phyloP scores from a whole-genome alignment of 2,329 filamentous ascomycete genomes.

The Talaromyces rugulosus region DNA sequence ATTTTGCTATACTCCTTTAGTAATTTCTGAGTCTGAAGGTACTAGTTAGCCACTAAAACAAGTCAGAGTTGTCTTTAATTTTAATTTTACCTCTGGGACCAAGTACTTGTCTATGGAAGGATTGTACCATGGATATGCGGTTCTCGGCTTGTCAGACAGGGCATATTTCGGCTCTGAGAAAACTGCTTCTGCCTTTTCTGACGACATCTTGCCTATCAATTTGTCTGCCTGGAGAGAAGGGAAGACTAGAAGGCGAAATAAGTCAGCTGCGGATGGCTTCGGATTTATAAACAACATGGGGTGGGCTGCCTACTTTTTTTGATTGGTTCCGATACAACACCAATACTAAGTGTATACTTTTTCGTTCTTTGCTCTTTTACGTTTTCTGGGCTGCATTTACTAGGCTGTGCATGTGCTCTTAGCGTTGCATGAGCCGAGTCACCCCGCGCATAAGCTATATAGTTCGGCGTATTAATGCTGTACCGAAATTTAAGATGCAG shows the following conservation, averaged over 20 bases:
- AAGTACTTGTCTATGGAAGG: conserved; percentile 5
- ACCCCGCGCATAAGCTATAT: too few relatives aligned
- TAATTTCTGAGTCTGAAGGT: neutral
- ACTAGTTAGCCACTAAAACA: neutral
- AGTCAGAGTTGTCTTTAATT: neutral
- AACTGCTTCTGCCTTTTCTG: neutral
- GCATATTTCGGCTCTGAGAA: conserved; percentile 8
- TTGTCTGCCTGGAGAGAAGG: neutral
- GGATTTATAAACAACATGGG: neutral
- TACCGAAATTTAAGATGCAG: too few relatives aligned
- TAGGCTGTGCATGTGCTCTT: too few relatives aligned
- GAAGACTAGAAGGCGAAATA: neutral
- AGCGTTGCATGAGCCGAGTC: too few relatives aligned
- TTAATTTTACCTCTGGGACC: neutral
- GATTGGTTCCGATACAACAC: neutral
- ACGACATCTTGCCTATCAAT: neutral
- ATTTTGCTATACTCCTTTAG: conserved; percentile 6
- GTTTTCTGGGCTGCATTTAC: too few relatives aligned
- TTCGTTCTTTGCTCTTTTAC: too few relatives aligned
- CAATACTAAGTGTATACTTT: neutral
- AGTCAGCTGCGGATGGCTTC: neutral
- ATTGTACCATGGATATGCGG: neutral
- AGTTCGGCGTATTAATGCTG: too few relatives aligned
- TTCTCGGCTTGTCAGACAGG: conserved; percentile 5
- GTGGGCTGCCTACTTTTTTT: neutral